A percentile compares a stretch with the other conserved stretches of the same genome.
phyloP scores from a whole-genome alignment of 1,139 yeast species.

The Kazachstania sp. region DNA sequence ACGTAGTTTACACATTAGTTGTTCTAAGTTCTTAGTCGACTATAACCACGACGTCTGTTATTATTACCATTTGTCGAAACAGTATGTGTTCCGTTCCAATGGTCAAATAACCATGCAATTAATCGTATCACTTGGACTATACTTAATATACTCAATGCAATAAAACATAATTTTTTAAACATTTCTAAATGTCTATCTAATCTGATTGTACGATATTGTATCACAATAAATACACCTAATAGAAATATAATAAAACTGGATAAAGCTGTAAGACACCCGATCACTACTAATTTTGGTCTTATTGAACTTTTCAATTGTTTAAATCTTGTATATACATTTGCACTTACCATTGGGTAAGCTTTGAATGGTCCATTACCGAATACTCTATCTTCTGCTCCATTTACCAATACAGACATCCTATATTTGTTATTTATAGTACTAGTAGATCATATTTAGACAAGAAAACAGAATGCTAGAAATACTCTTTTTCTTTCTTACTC shows the following conservation, averaged over 20 bases:
- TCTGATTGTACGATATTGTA: constrained; percentile 27
- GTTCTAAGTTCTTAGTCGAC: not conserved
- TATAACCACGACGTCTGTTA: not conserved
- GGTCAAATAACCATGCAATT: constrained; percentile 14
- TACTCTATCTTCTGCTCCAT: constrained; percentile 8
- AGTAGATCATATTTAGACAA: too few relatives aligned
- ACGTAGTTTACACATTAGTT: too few relatives aligned
- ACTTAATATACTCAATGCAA: constrained; percentile 12
- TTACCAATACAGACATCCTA: not conserved
- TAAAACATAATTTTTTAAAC: constrained; percentile 12
- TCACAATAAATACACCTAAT: constrained; percentile 30
- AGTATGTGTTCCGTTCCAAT: not conserved
- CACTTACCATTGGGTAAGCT: constrained; percentile 5
- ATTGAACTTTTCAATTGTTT: not conserved
- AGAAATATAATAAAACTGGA: constrained; percentile 26
- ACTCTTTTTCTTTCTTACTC: too few relatives aligned
- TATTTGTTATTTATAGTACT: not conserved
- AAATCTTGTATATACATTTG: not conserved
- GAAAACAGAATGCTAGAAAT: too few relatives aligned
- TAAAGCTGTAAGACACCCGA: constrained; percentile 23
- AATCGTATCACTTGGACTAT: constrained; percentile 14
- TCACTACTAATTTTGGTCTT: constrained; percentile 7
- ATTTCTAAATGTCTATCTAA: constrained; percentile 11
- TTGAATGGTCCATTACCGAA: constrained; percentile 7
- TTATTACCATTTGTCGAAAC: not conserved